Percentiles rank a stretch among this genome's conserved stretches.
Evolutionary conservation across 2,329 filamentous ascomycete species (phyloP).

Genomic region (Colletotrichum scovillei): DNA sequence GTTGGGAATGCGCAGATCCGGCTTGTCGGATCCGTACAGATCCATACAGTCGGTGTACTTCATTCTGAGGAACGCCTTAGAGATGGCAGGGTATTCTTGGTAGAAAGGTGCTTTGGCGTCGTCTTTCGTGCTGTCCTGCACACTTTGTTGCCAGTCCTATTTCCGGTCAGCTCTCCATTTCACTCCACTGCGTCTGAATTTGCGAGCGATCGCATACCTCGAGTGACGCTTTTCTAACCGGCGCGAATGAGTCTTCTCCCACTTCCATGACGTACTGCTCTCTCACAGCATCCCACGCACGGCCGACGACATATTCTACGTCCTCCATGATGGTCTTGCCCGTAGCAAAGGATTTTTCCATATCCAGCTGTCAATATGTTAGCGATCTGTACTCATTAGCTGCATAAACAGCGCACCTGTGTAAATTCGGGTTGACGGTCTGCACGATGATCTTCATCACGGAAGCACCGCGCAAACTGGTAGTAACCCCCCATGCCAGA

Average conservation of each 20-base stretch:
- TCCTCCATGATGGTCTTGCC: slow-evolving; percentile 75
- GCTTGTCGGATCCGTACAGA: slow-evolving; percentile 89
- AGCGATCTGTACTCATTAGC: neutral
- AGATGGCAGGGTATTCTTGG: slow-evolving; percentile 40
- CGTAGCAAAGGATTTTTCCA: slow-evolving; percentile 90
- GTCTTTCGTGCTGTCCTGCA: slow-evolving; percentile 26
- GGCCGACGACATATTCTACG: slow-evolving; percentile 63
- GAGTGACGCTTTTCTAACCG: slow-evolving; percentile 38
- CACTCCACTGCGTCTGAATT: neutral
- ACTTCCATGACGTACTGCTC: slow-evolving; percentile 48
- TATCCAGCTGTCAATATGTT: slow-evolving; percentile 72
- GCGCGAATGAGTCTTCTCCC: slow-evolving; percentile 44
- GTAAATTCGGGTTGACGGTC: slow-evolving; percentile 98
- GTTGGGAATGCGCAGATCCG: slow-evolving; percentile 82
- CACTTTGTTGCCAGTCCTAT: slow-evolving; percentile 29
- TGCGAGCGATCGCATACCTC: neutral
- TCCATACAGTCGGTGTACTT: slow-evolving; percentile 84
- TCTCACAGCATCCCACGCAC: slow-evolving; percentile 65
- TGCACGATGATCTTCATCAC: slow-evolving; percentile 91
- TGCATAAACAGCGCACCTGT: slow-evolving; percentile 64
- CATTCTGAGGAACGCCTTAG: slow-evolving; percentile 65
- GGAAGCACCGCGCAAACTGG: slow-evolving; percentile 94
- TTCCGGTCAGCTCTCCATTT: neutral
- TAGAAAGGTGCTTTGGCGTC: slow-evolving; percentile 3
- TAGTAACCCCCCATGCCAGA: slow-evolving; percentile 86